These are phyloP conservation scores for Saposhnikovia divaricata DNA, from an alignment of 129 eudicot genomes.

Conservation along the genomic window DNA sequence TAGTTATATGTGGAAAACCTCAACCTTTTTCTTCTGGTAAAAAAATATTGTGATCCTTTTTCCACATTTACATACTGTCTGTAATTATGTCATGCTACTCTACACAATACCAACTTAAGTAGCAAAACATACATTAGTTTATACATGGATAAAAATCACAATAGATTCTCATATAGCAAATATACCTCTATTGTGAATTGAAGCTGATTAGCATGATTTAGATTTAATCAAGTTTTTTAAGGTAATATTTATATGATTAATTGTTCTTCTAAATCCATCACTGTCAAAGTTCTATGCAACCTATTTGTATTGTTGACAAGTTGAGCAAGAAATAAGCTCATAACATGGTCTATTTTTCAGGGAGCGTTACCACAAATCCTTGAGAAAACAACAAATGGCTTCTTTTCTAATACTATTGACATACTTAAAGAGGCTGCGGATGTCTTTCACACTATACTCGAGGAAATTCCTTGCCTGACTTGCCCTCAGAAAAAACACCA, in stretches of 20 bases:
- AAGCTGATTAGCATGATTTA: not conserved
- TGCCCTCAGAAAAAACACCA: conserved; percentile 46
- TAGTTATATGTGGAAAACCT: not conserved
- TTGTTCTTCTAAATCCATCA: not conserved
- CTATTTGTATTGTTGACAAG: not conserved
- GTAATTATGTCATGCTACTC: not conserved
- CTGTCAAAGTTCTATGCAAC: not conserved
- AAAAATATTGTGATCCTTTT: not conserved
- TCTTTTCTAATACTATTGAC: too few relatives aligned
- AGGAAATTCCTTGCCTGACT: too few relatives aligned
- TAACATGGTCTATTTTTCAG: conserved; percentile 21
- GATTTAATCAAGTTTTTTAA: not conserved
- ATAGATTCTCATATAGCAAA: not conserved
- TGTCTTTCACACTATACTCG: too few relatives aligned
- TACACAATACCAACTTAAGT: not conserved
- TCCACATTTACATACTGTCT: not conserved
- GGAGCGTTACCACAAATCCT: conserved; percentile 57
- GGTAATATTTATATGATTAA: not conserved
- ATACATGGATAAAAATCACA: not conserved
- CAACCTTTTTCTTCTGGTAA: not conserved
- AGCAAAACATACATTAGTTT: not conserved
- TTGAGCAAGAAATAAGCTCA: conserved; percentile 1
- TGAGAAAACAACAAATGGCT: conserved; percentile 33
- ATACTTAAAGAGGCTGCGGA: too few relatives aligned
- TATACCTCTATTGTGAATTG: not conserved